Conservation (phyloP, 371 early-diverging fungal species). For the Haplosporangium sp. region DNA sequence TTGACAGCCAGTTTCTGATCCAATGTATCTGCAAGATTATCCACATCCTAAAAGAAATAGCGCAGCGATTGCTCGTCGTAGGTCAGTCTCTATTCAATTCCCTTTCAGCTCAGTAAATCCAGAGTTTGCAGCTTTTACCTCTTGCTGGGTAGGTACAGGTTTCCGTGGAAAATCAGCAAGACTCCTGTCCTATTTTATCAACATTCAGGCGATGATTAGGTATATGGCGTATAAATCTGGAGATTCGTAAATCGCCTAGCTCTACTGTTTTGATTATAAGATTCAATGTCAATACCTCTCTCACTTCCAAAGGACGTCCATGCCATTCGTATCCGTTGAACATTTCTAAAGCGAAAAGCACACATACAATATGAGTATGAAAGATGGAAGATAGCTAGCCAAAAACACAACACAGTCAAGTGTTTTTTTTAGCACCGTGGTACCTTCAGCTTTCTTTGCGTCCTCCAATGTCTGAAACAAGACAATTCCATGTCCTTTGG, state of each 20-base stretch:
- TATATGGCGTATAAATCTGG: too few species aligned
- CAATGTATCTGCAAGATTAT: conserved; percentile 22
- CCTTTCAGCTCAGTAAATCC: background rate
- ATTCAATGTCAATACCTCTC: conserved; percentile 56
- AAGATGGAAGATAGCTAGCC: background rate
- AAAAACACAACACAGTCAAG: background rate
- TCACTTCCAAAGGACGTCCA: conserved; percentile 66
- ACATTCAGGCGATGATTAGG: too few species aligned
- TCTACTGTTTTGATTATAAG: too few species aligned
- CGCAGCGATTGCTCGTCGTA: background rate
- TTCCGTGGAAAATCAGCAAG: conserved; percentile 32
- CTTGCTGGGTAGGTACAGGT: background rate
- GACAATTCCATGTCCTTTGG: conserved; percentile 72
- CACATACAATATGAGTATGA: background rate
- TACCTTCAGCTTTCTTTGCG: conserved; percentile 64
- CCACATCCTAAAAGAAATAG: conserved; percentile 11
- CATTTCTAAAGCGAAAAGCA: conserved; percentile 38
- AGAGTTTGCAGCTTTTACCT: conserved; percentile 5
- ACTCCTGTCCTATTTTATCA: conserved; percentile 32
- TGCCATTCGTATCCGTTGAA: conserved; percentile 66
- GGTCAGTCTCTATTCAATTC: background rate
- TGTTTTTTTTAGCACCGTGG: background rate
- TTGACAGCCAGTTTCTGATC: conserved; percentile 28
- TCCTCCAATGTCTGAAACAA: conserved; percentile 64
- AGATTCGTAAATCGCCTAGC: too few species aligned